phyloP scores from a whole-genome alignment of 345 rosid species.

The Melastoma malabathricum region DNA sequence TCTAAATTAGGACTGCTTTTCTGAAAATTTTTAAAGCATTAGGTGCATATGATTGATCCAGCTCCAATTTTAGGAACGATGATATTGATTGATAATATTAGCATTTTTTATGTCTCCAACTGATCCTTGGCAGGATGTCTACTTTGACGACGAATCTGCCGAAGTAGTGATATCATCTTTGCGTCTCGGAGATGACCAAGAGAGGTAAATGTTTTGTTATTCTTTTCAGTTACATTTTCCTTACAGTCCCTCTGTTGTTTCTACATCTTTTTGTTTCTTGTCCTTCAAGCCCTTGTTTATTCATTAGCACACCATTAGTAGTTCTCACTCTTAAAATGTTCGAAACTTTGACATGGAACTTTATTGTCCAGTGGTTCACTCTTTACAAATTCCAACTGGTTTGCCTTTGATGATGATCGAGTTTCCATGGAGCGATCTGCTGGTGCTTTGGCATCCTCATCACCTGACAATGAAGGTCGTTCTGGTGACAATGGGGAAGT shows the following conservation, averaged over 20 bases:
- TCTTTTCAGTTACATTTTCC: not conserved
- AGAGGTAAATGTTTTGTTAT: slow-evolving; percentile 35
- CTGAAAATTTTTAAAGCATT: no score
- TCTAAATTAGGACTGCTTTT: no score
- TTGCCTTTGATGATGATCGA: slow-evolving; percentile 69
- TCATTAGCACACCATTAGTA: not conserved
- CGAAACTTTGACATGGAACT: not conserved
- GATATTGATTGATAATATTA: not conserved
- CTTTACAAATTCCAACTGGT: slow-evolving; percentile 86
- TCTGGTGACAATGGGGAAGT: slow-evolving; percentile 24
- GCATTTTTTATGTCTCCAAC: slow-evolving; percentile 11
- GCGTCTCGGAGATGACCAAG: slow-evolving; percentile 84
- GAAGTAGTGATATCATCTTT: slow-evolving; percentile 93
- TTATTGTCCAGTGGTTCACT: slow-evolving; percentile 49
- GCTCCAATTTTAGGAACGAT: not conserved
- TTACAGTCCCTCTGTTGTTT: no score
- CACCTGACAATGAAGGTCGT: slow-evolving; percentile 34
- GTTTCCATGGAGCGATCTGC: slow-evolving; percentile 37
- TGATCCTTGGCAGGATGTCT: slow-evolving; percentile 57
- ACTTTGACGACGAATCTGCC: slow-evolving; percentile 97
- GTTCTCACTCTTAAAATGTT: not conserved
- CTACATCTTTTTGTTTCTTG: no score
- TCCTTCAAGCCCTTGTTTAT: not conserved
- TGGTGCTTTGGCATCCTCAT: slow-evolving; percentile 46
- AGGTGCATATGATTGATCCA: no score